These are phyloP conservation scores for Microcyclospora pomicola DNA, from an alignment of 2,329 filamentous ascomycete genomes.

Conservation along the genomic window DNA sequence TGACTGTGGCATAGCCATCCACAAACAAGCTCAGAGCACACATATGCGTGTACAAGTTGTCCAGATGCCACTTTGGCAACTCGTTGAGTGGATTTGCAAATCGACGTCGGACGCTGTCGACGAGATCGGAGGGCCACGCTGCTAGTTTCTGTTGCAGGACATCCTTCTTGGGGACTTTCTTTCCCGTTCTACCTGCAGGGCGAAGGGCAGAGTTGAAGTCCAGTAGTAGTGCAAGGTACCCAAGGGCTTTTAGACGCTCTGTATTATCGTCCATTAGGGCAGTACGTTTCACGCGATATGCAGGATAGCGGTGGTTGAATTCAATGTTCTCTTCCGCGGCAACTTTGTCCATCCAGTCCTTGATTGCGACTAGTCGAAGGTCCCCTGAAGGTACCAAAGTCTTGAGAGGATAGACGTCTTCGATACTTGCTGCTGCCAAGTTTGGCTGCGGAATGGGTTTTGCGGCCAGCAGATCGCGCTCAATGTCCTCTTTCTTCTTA, in stretches of 20 bases:
- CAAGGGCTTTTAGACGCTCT: constrained; percentile 33
- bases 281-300: constrained; percentile 41
- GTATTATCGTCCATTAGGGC: constrained; percentile 29
- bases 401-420: constrained; percentile 59
- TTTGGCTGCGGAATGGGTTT: constrained; percentile 65
- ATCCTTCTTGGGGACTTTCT: constrained; percentile 46
- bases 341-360: constrained; percentile 60
- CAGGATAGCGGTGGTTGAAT: constrained; percentile 50
- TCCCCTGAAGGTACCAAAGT: constrained; percentile 54
- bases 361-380: constrained; percentile 52
- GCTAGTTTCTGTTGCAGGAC: constrained; percentile 45
- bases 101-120: constrained; percentile 53
- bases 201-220: constrained; percentile 32
- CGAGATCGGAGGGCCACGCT: constrained; percentile 44
- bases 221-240: constrained; percentile 35
- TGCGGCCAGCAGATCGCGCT: constrained; percentile 47
- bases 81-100: constrained; percentile 45
- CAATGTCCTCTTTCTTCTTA: constrained; percentile 47
- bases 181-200: constrained; percentile 20
- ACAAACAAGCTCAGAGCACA: constrained; percentile 57
- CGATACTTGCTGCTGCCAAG: constrained; percentile 48
- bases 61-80: constrained; percentile 57
- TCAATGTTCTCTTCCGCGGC: constrained; percentile 41
- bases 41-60: constrained; percentile 60
- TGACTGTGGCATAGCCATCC: constrained; percentile 61